Percentiles rank a stretch among this genome's conserved stretches.
These are phyloP conservation scores for Diaporthe sp. DNA, from an alignment of 2,329 filamentous ascomycete genomes.

Conservation along the genomic window DNA sequence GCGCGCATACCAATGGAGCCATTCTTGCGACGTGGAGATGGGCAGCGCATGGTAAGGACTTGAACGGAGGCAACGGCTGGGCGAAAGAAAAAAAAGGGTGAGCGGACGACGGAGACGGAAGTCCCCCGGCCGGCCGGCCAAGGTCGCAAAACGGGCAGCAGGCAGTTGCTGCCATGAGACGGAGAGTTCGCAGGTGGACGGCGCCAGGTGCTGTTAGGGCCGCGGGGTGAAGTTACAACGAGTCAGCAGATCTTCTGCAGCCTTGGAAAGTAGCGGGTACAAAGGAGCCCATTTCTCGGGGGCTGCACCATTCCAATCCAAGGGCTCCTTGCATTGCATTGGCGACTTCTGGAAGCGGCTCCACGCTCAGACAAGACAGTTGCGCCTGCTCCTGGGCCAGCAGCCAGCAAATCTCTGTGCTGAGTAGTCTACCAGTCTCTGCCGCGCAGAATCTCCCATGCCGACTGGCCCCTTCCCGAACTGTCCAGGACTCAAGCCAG, in stretches of 20 bases:
- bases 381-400: neutral
- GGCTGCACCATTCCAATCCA: conserved; percentile 24
- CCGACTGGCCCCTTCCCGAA: conserved; percentile 9
- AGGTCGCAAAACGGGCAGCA: conserved; percentile 2
- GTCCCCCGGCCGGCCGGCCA: neutral
- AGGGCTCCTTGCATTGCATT: conserved; percentile 31
- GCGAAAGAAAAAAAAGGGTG: neutral
- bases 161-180: neutral
- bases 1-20: neutral
- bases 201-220: neutral
- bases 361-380: conserved; percentile 29
- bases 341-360: conserved; percentile 26
- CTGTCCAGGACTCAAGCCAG: conserved; percentile 8
- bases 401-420: conserved; percentile 8
- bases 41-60: neutral
- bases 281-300: neutral
- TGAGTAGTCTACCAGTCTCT: conserved; percentile 3
- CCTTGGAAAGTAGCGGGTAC: conserved; percentile 31
- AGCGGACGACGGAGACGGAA: neutral
- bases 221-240: conserved; percentile 9
- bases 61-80: neutral
- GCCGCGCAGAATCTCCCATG: no score
- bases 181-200: neutral
- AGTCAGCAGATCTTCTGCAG: conserved; percentile 27
- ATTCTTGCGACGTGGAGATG: neutral